Conservation (phyloP, 23 red algal species). For the Chondrus crispus region DNA sequence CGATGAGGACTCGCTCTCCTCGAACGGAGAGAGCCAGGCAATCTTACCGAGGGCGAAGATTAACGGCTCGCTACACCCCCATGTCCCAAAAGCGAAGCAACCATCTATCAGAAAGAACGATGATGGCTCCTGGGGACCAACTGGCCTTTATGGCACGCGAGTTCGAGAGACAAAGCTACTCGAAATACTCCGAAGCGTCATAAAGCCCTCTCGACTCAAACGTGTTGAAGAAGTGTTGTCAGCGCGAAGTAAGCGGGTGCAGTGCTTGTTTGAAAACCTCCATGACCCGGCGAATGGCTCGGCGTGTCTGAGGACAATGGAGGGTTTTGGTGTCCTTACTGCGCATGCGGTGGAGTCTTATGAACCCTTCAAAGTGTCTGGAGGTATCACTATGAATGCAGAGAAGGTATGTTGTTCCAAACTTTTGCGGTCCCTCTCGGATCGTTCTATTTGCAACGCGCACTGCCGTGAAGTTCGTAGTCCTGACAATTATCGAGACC, state of each 20-base stretch:
- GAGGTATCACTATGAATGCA: constrained; percentile 77
- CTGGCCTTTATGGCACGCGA: constrained; percentile 73
- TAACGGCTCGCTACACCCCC: constrained; percentile 25
- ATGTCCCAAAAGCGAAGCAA: constrained; percentile 22
- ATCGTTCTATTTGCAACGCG: no score
- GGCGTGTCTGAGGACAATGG: constrained; percentile 82
- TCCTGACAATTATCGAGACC: no score
- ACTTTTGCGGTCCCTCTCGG: no score
- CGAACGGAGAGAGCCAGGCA: not conserved
- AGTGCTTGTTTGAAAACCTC: constrained; percentile 88
- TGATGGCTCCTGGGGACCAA: constrained; percentile 58
- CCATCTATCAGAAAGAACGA: constrained; percentile 38
- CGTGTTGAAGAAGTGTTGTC: constrained; percentile 76
- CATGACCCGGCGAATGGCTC: constrained; percentile 86
- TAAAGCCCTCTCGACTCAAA: constrained; percentile 65
- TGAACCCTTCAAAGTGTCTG: constrained; percentile 71
- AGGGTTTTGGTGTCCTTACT: constrained; percentile 75
- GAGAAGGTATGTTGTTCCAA: constrained; percentile 64
- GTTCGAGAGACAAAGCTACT: constrained; percentile 68
- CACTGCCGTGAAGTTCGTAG: no score
- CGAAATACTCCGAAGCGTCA: constrained; percentile 52
- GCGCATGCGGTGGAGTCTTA: constrained; percentile 87
- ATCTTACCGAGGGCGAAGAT: not conserved
- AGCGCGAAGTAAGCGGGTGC: constrained; percentile 53
- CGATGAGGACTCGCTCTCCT: not conserved